phyloP scores from a whole-genome alignment of 108 stramenopile genomes.

The Cyclotella cryptica region DNA sequence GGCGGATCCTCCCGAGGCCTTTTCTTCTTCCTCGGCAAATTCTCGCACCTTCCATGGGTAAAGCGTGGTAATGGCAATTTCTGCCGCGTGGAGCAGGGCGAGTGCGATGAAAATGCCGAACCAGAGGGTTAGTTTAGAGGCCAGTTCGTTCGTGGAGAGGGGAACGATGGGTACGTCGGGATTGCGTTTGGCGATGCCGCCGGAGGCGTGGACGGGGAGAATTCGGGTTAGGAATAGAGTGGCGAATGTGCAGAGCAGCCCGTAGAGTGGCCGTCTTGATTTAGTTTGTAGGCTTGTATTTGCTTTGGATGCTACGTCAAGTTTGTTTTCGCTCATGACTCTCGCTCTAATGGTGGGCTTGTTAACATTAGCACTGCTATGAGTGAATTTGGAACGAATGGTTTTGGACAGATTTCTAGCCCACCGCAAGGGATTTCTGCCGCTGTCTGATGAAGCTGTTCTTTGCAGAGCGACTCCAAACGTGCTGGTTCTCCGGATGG shows the following conservation, averaged over 20 bases:
- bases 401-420: slow-evolving; percentile 17
- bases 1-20: slow-evolving; percentile 41
- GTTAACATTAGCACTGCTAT: neutral
- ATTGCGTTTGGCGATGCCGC: slow-evolving; percentile 40
- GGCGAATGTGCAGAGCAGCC: slow-evolving; percentile 22
- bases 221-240: slow-evolving; percentile 22
- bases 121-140: slow-evolving; percentile 50
- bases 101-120: slow-evolving; percentile 69
- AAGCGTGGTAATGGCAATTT: slow-evolving; percentile 96
- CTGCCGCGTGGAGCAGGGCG: slow-evolving; percentile 89
- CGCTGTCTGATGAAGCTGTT: neutral
- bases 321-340: slow-evolving; percentile 17
- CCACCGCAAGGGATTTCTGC: slow-evolving; percentile 28
- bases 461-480: neutral
- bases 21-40: slow-evolving; percentile 96
- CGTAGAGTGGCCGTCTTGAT: slow-evolving; percentile 10
- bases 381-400: slow-evolving; percentile 27
- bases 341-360: neutral
- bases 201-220: slow-evolving; percentile 21
- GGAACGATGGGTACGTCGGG: slow-evolving; percentile 44
- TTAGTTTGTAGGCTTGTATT: slow-evolving; percentile 9
- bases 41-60: slow-evolving; percentile 97
- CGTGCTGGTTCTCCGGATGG: neutral
- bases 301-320: neutral
- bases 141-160: slow-evolving; percentile 50